phyloP scores from a whole-genome alignment of 148 eudicot genomes.

The Fagopyrum homotropicum region DNA sequence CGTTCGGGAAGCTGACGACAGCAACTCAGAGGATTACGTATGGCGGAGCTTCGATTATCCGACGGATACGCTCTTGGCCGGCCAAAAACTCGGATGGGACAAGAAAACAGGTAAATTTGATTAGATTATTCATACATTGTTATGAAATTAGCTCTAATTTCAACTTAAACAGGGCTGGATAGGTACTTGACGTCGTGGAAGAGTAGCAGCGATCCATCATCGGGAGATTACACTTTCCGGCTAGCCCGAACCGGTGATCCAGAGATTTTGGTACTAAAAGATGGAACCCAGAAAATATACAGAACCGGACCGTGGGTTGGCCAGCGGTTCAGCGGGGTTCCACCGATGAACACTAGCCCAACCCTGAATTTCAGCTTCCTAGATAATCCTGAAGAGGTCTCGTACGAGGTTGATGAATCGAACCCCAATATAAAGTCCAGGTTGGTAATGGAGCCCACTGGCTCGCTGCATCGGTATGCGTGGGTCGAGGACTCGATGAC shows the following conservation, averaged over 20 bases:
- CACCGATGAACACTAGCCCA: slow-evolving; percentile 15
- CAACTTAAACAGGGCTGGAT: slow-evolving; percentile 15
- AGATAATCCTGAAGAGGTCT: slow-evolving; percentile 20
- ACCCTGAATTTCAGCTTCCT: slow-evolving; percentile 12
- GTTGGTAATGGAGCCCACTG: not conserved
- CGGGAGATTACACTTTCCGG: slow-evolving; percentile 27
- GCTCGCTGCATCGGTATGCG: too few relatives aligned
- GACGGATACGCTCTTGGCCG: slow-evolving; percentile 49
- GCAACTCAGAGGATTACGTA: slow-evolving; percentile 16
- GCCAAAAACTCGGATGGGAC: slow-evolving; percentile 47
- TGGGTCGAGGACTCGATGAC: too few relatives aligned
- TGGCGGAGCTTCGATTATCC: slow-evolving; percentile 76
- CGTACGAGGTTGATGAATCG: slow-evolving; percentile 11
- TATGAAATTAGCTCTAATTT: too few relatives aligned
- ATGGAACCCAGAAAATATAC: slow-evolving; percentile 6
- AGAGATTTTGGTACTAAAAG: slow-evolving; percentile 10
- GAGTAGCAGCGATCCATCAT: slow-evolving; percentile 41
- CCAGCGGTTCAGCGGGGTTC: slow-evolving; percentile 19
- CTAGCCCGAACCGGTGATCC: slow-evolving; percentile 22
- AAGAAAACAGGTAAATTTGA: slow-evolving; percentile 16
- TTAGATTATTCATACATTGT: not conserved
- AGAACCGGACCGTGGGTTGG: slow-evolving; percentile 33
- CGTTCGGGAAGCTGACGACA: slow-evolving; percentile 20
- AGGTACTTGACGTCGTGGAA: slow-evolving; percentile 44
- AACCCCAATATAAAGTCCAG: slow-evolving; percentile 11